Evolutionary conservation across 495 filamentous ascomycete genomes (phyloP), one percentile per base, ranked within the genome.

Genomic region (Tuber brumale): DNA sequence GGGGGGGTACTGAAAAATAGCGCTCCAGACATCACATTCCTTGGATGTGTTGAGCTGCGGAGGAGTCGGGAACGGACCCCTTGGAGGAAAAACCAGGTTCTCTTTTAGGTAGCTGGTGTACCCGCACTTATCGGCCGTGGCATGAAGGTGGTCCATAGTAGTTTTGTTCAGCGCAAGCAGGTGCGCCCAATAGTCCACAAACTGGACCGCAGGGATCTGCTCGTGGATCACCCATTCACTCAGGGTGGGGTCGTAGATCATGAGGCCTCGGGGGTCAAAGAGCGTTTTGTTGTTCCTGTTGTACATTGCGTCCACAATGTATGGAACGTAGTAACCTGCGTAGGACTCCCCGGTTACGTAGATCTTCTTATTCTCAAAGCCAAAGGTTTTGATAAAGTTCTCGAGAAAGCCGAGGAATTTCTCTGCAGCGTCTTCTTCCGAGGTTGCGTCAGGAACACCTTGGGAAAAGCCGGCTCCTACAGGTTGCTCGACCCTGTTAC

Each of bases 241-340:
- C 48, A 91, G 89, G 4, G 86, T 86, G 0, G 92, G 92, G 79
- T 93, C 91, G 83, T 93, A 90, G 76, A 94, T 89, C 81, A 90
- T 85, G 72, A 92, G 87, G 3, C 89, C 89, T n/a, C 87, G 85
- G 18, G 94, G 82, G 79, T 93, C 86, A 82, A 89, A 93, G 80
- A 93, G 91, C 3, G 80, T 85, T 2, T 84, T 90, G 81, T 95
- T 87, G 27, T 93, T 89, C 66, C 85, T 86, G 74, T 92, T 88
- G 79, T 95, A 85, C 86, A 95, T 92, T 14, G 89, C 90, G 78
- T 79, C 74, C 1, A 92, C 90, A 71, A 96, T 91, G 80, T 95
- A 96, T 0, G 93, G 92, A 51, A 93, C 90, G 78, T 94, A 96
- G 74, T 86, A 86, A 8, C 93, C 93, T 35, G 91, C 92, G 81